phyloP scores from a whole-genome alignment of 495 filamentous ascomycete species.

The Opeltia flavorubescens region DNA sequence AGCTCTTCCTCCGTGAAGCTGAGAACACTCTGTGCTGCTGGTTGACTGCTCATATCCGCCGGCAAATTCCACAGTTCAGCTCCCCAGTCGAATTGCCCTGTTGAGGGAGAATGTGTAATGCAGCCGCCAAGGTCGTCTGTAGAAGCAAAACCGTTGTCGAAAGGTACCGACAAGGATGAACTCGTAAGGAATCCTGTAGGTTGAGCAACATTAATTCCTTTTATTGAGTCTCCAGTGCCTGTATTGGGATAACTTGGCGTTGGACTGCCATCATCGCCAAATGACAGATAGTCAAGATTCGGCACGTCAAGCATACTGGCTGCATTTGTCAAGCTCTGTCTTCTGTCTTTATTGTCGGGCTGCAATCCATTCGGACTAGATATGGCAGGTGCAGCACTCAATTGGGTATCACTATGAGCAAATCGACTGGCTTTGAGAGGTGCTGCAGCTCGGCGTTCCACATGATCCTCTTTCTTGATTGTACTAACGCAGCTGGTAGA shows the following conservation, averaged over 20 bases:
- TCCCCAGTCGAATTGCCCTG: constrained; percentile 24
- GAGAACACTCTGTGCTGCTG: constrained; percentile 48
- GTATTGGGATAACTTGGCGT: constrained; percentile 10
- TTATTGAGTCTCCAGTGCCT: neutral
- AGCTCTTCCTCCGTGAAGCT: constrained; percentile 70
- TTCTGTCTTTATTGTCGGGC: constrained; percentile 9
- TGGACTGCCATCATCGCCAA: constrained; percentile 22
- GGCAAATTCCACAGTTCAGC: constrained; percentile 28
- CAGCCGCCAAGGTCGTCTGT: constrained; percentile 26
- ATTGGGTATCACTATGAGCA: constrained; percentile 26
- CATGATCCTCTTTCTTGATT: constrained; percentile 17
- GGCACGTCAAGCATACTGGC: constrained; percentile 17
- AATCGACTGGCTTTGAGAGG: constrained; percentile 17
- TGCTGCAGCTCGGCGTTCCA: constrained; percentile 25
- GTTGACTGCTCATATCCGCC: constrained; percentile 25
- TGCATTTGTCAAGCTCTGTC: neutral
- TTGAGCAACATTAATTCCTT: constrained; percentile 11
- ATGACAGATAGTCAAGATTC: constrained; percentile 41
- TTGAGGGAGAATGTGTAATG: constrained; percentile 16
- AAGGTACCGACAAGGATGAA: constrained; percentile 36
- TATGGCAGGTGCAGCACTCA: constrained; percentile 27
- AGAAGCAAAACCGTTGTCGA: constrained; percentile 29
- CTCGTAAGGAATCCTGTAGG: constrained; percentile 72
- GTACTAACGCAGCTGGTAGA: constrained; percentile 9
- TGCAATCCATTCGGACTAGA: constrained; percentile 20